Conservation (phyloP, 441 rosid species). For the Sinapis alba region DNA sequence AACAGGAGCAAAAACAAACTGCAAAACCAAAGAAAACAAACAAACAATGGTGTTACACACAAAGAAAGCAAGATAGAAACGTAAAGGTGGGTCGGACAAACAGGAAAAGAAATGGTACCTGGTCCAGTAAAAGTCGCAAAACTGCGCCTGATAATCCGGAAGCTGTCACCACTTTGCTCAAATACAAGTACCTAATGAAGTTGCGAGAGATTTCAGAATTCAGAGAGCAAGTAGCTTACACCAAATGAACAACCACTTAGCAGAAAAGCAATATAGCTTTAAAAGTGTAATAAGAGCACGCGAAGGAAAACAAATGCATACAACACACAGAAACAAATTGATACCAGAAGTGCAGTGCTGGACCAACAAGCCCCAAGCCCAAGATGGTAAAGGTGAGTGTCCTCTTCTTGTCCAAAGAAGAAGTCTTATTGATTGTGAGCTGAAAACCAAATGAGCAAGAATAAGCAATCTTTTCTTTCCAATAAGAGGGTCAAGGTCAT, state of each 20-base stretch:
- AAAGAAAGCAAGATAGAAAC: conserved; percentile 5
- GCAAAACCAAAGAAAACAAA: conserved; percentile 35
- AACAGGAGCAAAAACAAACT: conserved; percentile 78
- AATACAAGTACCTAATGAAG: conserved; percentile 63
- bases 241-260: conserved; percentile 3
- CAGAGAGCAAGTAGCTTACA: conserved; percentile 23
- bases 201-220: conserved; percentile 5
- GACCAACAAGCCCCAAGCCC: conserved; percentile 87
- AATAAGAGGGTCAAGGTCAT: not conserved
- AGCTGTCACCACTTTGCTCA: conserved; percentile 71
- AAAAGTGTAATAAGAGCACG: not conserved
- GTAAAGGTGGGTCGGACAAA: not conserved
- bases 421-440: conserved; percentile 66
- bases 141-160: conserved; percentile 77
- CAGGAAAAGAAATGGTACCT: conserved; percentile 48
- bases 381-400: conserved; percentile 58
- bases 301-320: not conserved
- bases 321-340: not conserved
- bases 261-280: not conserved
- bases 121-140: conserved; percentile 74
- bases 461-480: not conserved
- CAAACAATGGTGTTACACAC: not conserved
- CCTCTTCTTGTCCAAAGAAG: conserved; percentile 73
- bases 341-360: conserved; percentile 90
- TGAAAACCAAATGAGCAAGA: conserved; percentile 40